Base-by-base conservation (phyloP, 169 alveolate species). In the Haemoproteus tartakovskyi region DNA sequence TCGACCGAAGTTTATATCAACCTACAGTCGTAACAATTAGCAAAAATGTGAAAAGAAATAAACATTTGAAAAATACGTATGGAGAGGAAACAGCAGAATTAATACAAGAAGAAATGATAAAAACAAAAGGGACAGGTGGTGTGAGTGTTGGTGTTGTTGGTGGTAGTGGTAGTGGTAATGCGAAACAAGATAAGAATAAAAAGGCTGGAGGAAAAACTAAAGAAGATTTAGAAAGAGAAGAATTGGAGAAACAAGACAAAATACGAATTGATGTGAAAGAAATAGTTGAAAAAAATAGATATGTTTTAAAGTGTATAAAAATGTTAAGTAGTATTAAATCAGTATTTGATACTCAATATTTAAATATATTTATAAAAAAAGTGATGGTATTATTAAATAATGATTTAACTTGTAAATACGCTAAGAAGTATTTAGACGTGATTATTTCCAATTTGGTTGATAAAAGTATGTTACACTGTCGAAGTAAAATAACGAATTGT, bases 81-180 rank as follows among this genome's bases (percentile, higher is more conserved):
- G 84, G 46, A 43, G 84, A 74, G 27, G 78, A 74, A 8, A 74
- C 84, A 18, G 84, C 84, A 9, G 84, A 74, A 45, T 43, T 74
- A 38, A 74, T 74, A 24, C 54, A 57, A 78, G 48, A 41, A 60
- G 84, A 74, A 43, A 62, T 57, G 33, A 29, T 74, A 12, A 54
- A 74, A 38, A 74, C 43, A 16, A 74, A 43, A 33, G 30, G 46
- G 12, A 14, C 52, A 2, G 24, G 14, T 24, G 22, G 33, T 4
- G n/a, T n/a, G n/a, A n/a, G n/a, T n/a, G n/a, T n/a, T n/a, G n/a
- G n/a, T n/a, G n/a, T n/a, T n/a, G n/a, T n/a, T n/a, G n/a, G n/a
- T n/a, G n/a, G n/a, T n/a, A 52, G 45, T 19, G 16, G 14, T 21
- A 24, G 29, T 43, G 57, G 30, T 33, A 57, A 37, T 48, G 11